These are phyloP conservation scores for Penicillium parvum DNA, from an alignment of 495 filamentous ascomycete species.

Conservation along the genomic window DNA sequence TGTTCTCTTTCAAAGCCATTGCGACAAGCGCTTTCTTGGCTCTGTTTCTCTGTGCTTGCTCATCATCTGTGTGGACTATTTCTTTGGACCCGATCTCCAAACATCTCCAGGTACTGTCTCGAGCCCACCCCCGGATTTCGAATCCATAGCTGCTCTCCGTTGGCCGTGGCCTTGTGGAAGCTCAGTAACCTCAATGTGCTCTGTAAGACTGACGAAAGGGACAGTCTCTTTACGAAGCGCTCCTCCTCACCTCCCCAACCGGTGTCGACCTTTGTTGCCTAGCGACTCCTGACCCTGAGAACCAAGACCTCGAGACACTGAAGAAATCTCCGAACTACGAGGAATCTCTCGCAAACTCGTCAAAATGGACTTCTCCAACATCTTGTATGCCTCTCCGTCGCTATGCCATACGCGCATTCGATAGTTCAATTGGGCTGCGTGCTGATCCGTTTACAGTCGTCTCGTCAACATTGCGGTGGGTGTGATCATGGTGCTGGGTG, in stretches of 20 bases:
- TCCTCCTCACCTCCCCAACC: constrained; percentile 1
- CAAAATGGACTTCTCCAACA: constrained; percentile 55
- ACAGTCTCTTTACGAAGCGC: constrained; percentile 10
- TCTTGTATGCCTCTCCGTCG: constrained; percentile 46
- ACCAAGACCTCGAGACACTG: constrained; percentile 7
- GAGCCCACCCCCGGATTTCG: neutral
- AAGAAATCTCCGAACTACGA: constrained; percentile 6
- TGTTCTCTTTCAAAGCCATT: constrained; percentile 11
- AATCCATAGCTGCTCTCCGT: constrained; percentile 1
- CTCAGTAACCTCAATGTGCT: neutral
- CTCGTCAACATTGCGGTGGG: constrained; percentile 89
- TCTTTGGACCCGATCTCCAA: constrained; percentile 4
- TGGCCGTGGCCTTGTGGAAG: neutral
- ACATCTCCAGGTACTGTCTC: neutral
- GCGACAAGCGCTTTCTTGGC: neutral
- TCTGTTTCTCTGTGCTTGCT: neutral
- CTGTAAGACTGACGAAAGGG: constrained; percentile 11
- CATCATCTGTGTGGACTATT: neutral
- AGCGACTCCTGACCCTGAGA: constrained; percentile 5
- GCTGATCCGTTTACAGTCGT: constrained; percentile 55
- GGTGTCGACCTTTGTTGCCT: constrained; percentile 9
- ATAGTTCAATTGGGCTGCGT: neutral
- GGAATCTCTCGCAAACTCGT: constrained; percentile 1
- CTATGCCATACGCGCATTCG: neutral
- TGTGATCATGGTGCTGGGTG: constrained; percentile 83